phyloP scores from a whole-genome alignment of 768 basidiomycete genomes.

The Neoboletus subvelutipes region DNA sequence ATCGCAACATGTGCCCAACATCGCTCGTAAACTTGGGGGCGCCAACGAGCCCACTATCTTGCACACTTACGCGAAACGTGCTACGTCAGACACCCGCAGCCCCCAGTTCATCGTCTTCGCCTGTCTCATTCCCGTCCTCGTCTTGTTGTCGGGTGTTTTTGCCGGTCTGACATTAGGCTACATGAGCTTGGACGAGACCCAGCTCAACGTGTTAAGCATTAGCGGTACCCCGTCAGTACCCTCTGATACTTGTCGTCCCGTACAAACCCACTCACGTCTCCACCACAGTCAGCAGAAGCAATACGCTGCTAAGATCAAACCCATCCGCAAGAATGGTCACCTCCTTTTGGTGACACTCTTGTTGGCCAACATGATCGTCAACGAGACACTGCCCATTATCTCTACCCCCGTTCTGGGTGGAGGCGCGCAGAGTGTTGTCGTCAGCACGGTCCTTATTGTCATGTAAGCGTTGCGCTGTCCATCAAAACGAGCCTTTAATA shows the following conservation, averaged over 20 bases:
- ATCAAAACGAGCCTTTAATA: not conserved
- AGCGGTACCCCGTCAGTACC: constrained; percentile 75
- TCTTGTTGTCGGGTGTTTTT: constrained; percentile 80
- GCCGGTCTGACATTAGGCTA: constrained; percentile 91
- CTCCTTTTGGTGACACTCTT: constrained; percentile 80
- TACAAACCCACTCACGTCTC: not conserved
- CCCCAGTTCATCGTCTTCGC: constrained; percentile 41
- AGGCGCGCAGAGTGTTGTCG: constrained; percentile 72
- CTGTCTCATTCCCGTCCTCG: constrained; percentile 79
- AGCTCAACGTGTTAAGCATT: constrained; percentile 82
- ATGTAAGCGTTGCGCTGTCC: constrained; percentile 55
- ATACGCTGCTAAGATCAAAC: constrained; percentile 83
- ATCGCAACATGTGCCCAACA: constrained; percentile 44
- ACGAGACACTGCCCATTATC: constrained; percentile 85
- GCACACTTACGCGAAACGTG: constrained; percentile 35
- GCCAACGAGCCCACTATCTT: constrained; percentile 12
- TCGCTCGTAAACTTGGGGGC: constrained; percentile 30
- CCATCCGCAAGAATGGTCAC: constrained; percentile 82
- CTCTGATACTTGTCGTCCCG: not conserved
- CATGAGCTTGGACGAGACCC: constrained; percentile 91
- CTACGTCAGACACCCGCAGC: constrained; percentile 16
- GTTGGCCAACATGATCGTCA: constrained; percentile 89
- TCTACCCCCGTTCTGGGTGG: constrained; percentile 78
- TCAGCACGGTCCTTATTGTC: constrained; percentile 82
- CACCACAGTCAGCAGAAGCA: constrained; percentile 65